Conservation (phyloP, 2,329 filamentous ascomycete genomes). For the Dactylellina haptotyla region DNA sequence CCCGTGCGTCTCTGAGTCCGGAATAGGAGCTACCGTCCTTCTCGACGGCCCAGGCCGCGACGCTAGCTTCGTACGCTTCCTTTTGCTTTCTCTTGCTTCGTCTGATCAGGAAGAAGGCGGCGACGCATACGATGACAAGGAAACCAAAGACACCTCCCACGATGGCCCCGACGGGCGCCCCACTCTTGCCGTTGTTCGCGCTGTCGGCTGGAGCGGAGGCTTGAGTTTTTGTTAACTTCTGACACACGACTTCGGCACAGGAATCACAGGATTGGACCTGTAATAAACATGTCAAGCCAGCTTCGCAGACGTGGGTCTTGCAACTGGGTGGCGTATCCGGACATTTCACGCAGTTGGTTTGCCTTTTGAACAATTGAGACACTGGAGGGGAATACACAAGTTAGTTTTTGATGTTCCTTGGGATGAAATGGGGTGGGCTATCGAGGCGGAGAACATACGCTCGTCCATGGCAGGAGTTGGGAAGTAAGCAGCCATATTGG, state of each 20-base stretch:
- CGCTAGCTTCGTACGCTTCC: slow-evolving; percentile 67
- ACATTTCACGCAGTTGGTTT: slow-evolving; percentile 68
- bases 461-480: slow-evolving; percentile 36
- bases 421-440: background rate
- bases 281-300: slow-evolving; percentile 70
- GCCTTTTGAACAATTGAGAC: slow-evolving; percentile 48
- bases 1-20: slow-evolving; percentile 62
- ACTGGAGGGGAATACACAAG: slow-evolving; percentile 13
- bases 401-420: slow-evolving; percentile 1
- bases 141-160: slow-evolving; percentile 91
- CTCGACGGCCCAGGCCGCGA: slow-evolving; percentile 65
- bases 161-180: slow-evolving; percentile 80
- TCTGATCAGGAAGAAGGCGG: slow-evolving; percentile 83
- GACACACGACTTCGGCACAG: slow-evolving; percentile 70
- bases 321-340: slow-evolving; percentile 67
- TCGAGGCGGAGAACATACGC: slow-evolving; percentile 21
- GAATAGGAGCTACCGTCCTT: slow-evolving; percentile 66
- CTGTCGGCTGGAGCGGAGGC: slow-evolving; percentile 59
- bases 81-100: slow-evolving; percentile 81
- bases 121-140: slow-evolving; percentile 75
- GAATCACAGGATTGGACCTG: slow-evolving; percentile 69
- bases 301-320: slow-evolving; percentile 66
- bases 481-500: slow-evolving; percentile 36
- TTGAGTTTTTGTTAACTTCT: slow-evolving; percentile 59
- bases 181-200: slow-evolving; percentile 59